Conservation (phyloP, 257 asterid species). For the Mentha longifolia region DNA sequence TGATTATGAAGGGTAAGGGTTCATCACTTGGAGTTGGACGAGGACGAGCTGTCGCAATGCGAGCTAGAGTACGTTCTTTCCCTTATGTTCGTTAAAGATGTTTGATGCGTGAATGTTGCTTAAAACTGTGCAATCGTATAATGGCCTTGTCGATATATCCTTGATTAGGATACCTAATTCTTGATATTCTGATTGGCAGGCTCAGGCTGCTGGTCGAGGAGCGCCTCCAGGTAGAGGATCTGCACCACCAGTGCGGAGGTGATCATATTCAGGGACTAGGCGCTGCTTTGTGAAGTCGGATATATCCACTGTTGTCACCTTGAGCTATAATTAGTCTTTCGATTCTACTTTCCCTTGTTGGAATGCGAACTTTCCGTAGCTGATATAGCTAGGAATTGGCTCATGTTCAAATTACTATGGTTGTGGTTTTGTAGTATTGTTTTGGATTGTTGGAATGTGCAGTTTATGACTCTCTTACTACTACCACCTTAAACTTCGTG, state of each 20-base stretch:
- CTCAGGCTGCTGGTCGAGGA: slow-evolving; percentile 94
- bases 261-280: slow-evolving; percentile 29
- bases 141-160: neutral
- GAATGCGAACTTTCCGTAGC: slow-evolving; percentile 12
- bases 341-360: neutral
- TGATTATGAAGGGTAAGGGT: slow-evolving; percentile 81
- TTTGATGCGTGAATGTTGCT: slow-evolving; percentile 2
- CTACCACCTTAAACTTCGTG: neutral
- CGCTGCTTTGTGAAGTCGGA: slow-evolving; percentile 13
- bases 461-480: neutral
- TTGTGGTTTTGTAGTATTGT: slow-evolving; percentile 24
- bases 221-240: slow-evolving; percentile 83
- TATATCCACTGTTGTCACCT: slow-evolving; percentile 19
- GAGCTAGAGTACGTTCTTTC: slow-evolving; percentile 76
- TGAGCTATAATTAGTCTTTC: neutral
- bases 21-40: slow-evolving; percentile 94
- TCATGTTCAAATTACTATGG: neutral
- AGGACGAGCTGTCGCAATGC: slow-evolving; percentile 97
- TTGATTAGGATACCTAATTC: slow-evolving; percentile 15
- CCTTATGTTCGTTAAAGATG: neutral
- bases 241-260: slow-evolving; percentile 88
- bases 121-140: neutral
- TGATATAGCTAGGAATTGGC: neutral
- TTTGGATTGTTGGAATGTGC: slow-evolving; percentile 28
- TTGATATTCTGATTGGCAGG: slow-evolving; percentile 50